Percentiles rank a stretch among this genome's conserved stretches.
Conservation (phyloP, 2,329 filamentous ascomycete species). For the Colletotrichum zoysiae region DNA sequence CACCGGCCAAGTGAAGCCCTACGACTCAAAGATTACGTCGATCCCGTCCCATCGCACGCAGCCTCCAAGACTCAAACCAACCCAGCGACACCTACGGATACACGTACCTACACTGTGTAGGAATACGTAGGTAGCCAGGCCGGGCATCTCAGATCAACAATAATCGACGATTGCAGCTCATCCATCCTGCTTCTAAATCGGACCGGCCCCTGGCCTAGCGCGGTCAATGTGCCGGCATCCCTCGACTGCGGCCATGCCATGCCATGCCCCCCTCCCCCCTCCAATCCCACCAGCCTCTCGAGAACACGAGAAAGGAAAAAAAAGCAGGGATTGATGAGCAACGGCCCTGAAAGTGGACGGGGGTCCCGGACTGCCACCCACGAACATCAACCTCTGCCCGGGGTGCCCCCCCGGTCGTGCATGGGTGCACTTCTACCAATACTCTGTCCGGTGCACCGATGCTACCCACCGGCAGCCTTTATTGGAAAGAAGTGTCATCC, state of each 20-base stretch:
- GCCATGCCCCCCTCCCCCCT: too few species aligned
- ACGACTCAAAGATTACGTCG: constrained; percentile 12
- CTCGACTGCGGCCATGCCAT: constrained; percentile 1
- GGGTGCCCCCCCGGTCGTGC: constrained; percentile 5
- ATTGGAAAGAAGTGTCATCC: constrained; percentile 29
- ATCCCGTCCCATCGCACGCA: not conserved
- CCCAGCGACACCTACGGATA: not conserved
- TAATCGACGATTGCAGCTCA: constrained; percentile 34
- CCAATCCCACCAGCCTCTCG: constrained; percentile 18
- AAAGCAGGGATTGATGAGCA: constrained; percentile 34
- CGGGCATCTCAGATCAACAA: constrained; percentile 32
- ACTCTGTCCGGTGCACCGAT: not conserved
- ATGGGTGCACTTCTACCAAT: not conserved
- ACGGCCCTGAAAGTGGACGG: constrained; percentile 30
- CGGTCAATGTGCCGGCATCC: constrained; percentile 35
- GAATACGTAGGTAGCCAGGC: constrained; percentile 10
- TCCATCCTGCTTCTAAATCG: constrained; percentile 36
- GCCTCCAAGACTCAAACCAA: not conserved
- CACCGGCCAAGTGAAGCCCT: not conserved
- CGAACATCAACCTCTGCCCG: not conserved
- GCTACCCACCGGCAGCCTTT: not conserved
- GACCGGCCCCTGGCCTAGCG: constrained; percentile 39
- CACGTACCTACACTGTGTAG: too few species aligned
- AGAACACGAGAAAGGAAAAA: constrained; percentile 40
- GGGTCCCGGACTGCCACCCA: constrained; percentile 14